These are phyloP conservation scores for Musa schizocarpa DNA, from an alignment of 176 grass and related monocot species.

Conservation along the genomic window DNA sequence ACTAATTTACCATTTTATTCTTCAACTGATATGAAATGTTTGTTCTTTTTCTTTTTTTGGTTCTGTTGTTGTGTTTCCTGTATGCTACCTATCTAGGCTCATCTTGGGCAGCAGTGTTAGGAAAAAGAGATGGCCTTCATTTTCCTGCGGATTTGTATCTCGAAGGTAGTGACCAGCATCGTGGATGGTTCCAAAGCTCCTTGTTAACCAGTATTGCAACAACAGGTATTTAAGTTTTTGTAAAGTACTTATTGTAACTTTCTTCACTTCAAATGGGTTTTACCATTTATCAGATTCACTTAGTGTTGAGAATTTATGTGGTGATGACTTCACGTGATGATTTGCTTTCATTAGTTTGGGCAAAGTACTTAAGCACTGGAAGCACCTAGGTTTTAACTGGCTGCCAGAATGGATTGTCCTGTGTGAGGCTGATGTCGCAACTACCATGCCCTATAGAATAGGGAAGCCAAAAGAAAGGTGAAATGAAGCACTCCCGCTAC, in stretches of 20 bases:
- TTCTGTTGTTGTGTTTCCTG: conserved; percentile 10
- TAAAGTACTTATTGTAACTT: background rate
- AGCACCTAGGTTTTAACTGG: too few relatives aligned
- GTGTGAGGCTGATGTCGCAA: too few relatives aligned
- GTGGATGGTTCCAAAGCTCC: conserved; percentile 98
- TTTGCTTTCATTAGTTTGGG: background rate
- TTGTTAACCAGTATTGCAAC: conserved; percentile 88
- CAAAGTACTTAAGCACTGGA: too few relatives aligned
- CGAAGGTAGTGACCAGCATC: conserved; percentile 96
- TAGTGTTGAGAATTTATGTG: background rate
- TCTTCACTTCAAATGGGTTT: background rate
- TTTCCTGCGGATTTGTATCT: conserved; percentile 90
- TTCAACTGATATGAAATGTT: background rate
- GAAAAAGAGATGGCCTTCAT: conserved; percentile 59
- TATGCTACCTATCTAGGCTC: conserved; percentile 36
- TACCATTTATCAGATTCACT: background rate
- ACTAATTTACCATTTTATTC: background rate
- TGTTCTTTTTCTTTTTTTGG: conserved; percentile 2
- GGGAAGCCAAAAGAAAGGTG: too few relatives aligned
- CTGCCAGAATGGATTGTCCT: too few relatives aligned
- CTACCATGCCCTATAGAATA: too few relatives aligned
- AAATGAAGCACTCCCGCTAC: too few relatives aligned
- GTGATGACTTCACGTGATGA: background rate
- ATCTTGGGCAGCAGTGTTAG: conserved; percentile 89
- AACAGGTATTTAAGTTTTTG: conserved; percentile 47